Base-by-base conservation (phyloP, 2,329 filamentous ascomycete genomes). In the Exophiala sp. region DNA sequence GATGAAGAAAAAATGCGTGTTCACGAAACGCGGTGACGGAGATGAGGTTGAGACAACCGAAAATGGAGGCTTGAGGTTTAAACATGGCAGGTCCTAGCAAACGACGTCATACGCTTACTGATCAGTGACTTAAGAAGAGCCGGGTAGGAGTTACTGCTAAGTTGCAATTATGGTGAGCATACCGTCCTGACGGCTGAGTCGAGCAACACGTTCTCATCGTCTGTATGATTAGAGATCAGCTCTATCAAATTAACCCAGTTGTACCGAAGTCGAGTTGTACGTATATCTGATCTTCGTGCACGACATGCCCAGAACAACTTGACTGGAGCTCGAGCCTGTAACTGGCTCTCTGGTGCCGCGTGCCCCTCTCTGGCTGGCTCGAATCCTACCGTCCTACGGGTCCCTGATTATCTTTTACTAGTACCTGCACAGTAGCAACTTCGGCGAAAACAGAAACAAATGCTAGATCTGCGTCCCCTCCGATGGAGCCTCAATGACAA, bases 31-130 rank as follows among this genome's bases (percentile, higher is more conserved):
- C 51, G 47, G 40, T 29, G 40, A 47, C 48, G 55, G 55, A 58
- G 47, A 58, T 58, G 55, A 58, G 33, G 47, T 48, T 58, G 55
- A 58, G 55, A 58, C 55, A 58, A 48, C 44, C 44, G 54, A 52
- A 16, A 10, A 29, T 35, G 39, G 48, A 16, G 40, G 32, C 32
- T 33, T 32, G 14, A 41, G 34, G 46, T 34, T 41, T 35, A 40
- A 24, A 5, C 14, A 14, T n/a, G 12, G 11, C 29, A 12, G 12
- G 24, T 41, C 33, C 42, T 16, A 39, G 35, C 46, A 48, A 38
- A 48, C 29, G 33, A 48, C 34, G 20, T 35, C 29, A 40, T 35
- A 29, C 14, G 39, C 18, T n/a, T 24, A 14, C 12, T 43, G n/a
- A 24, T 12, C 14, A 38, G 35, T 16, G 35, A 38, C 2, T 4